These are phyloP conservation scores for Oxytropis ochrocephala DNA, from an alignment of 306 rosid species.

Conservation along the genomic window DNA sequence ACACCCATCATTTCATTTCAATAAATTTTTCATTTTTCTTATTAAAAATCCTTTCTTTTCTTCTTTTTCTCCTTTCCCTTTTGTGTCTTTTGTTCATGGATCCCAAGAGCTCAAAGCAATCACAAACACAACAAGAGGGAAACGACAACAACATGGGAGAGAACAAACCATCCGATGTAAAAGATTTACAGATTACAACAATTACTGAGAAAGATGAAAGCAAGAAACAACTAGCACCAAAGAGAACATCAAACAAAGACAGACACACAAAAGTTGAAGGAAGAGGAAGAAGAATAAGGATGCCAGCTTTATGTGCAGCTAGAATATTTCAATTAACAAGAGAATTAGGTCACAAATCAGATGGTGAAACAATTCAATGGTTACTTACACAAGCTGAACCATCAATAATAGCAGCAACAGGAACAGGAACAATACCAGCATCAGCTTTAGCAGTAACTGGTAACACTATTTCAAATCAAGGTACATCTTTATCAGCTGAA, in stretches of 20 bases:
- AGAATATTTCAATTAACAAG: conserved; percentile 87
- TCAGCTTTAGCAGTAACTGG: conserved; percentile 78
- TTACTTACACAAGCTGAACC: conserved; percentile 89
- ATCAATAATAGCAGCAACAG: conserved; percentile 81
- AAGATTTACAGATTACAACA: conserved; percentile 71
- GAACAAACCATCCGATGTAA: conserved; percentile 58
- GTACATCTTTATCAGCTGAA: conserved; percentile 57
- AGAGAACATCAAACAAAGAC: conserved; percentile 87
- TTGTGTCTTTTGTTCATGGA: conserved; percentile 65
- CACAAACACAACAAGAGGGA: conserved; percentile 27
- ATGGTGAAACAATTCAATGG: conserved; percentile 99
- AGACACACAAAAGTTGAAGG: conserved; percentile 97
- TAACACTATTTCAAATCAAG: conserved; percentile 50
- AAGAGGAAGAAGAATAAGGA: conserved; percentile 88
- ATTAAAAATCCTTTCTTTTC: background rate
- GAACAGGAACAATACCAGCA: conserved; percentile 87
- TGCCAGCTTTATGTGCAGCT: conserved; percentile 95
- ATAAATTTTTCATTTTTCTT: background rate
- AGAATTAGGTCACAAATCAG: conserved; percentile 96
- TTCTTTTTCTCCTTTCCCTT: background rate
- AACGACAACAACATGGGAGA: conserved; percentile 53
- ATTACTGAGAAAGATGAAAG: conserved; percentile 33
- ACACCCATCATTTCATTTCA: conserved; percentile 27
- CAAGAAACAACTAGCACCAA: conserved; percentile 79
- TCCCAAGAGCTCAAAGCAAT: conserved; percentile 90